A percentile compares a stretch with the other conserved stretches of the same genome.
Evolutionary conservation across 345 rosid genomes (phyloP).

Genomic region (Eucalyptus curtisii): DNA sequence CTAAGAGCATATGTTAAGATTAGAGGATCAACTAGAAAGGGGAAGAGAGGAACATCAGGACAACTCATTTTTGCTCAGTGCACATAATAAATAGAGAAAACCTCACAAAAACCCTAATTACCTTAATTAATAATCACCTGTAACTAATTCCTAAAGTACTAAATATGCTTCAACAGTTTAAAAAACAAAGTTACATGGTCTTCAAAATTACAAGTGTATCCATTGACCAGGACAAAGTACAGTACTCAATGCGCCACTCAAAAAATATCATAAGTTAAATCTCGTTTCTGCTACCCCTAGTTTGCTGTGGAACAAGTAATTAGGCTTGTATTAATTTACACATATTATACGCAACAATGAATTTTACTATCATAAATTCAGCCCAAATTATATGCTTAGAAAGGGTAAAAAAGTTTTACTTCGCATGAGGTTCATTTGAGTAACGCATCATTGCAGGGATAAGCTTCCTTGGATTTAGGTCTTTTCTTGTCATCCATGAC

Average conservation of each 20-base stretch:
- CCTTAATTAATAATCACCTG: background rate
- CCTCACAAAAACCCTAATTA: background rate
- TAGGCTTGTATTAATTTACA: background rate
- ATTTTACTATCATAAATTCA: background rate
- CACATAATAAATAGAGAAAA: background rate
- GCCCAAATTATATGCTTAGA: background rate
- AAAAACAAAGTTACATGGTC: background rate
- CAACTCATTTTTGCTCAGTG: background rate
- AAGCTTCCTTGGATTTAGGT: constrained; percentile 84
- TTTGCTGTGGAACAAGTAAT: background rate
- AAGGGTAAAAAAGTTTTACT: constrained; percentile 29
- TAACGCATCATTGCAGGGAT: constrained; percentile 99
- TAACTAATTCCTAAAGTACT: background rate
- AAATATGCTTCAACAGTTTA: background rate
- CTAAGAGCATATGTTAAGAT: background rate
- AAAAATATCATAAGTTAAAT: background rate
- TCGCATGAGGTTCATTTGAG: constrained; percentile 99
- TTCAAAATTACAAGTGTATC: background rate
- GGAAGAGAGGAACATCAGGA: background rate
- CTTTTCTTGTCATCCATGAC: constrained; percentile 88
- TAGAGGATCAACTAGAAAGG: background rate
- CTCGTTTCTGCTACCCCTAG: background rate
- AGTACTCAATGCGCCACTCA: background rate
- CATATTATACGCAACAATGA: background rate
- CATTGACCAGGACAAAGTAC: background rate